phyloP scores from a whole-genome alignment of 1,284 basidiomycete species.

The Puccinia coronata region DNA sequence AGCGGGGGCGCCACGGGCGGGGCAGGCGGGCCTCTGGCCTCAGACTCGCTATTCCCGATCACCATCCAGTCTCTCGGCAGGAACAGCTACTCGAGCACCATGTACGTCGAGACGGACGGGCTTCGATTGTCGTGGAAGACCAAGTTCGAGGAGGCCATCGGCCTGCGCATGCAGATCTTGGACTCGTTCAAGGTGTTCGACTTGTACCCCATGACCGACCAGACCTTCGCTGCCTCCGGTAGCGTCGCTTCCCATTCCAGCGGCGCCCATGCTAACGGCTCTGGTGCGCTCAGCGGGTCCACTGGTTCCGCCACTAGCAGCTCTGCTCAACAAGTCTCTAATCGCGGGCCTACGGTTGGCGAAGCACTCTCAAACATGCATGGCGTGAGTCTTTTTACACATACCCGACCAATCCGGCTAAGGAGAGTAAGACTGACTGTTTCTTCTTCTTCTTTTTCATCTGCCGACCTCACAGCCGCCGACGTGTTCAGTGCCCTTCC shows the following conservation, averaged over 20 bases:
- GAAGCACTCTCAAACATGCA: conserved; percentile 38
- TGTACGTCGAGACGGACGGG: conserved; percentile 78
- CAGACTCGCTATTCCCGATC: conserved; percentile 34
- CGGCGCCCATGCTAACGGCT: conserved; percentile 15
- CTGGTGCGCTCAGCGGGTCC: conserved; percentile 14
- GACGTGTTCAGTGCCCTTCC: conserved; percentile 53
- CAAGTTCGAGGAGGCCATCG: conserved; percentile 84
- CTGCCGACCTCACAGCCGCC: conserved; percentile 42
- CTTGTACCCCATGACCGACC: conserved; percentile 56
- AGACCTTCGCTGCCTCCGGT: conserved; percentile 56
- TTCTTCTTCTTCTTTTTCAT: not conserved
- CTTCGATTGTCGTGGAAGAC: conserved; percentile 81
- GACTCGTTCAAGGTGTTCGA: conserved; percentile 76
- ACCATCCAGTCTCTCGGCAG: conserved; percentile 40
- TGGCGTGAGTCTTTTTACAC: conserved; percentile 15
- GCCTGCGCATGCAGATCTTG: conserved; percentile 78
- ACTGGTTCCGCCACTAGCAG: not conserved
- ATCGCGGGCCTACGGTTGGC: not conserved
- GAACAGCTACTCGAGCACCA: conserved; percentile 59
- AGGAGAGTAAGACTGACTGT: too few relatives aligned
- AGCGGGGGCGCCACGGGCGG: not conserved
- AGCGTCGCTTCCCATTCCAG: not conserved
- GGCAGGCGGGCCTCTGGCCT: not conserved
- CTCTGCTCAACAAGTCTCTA: not conserved
- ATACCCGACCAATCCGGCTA: too few relatives aligned